phyloP scores from a whole-genome alignment of 352 stramenopile species.

The Pythium apleroticum region DNA sequence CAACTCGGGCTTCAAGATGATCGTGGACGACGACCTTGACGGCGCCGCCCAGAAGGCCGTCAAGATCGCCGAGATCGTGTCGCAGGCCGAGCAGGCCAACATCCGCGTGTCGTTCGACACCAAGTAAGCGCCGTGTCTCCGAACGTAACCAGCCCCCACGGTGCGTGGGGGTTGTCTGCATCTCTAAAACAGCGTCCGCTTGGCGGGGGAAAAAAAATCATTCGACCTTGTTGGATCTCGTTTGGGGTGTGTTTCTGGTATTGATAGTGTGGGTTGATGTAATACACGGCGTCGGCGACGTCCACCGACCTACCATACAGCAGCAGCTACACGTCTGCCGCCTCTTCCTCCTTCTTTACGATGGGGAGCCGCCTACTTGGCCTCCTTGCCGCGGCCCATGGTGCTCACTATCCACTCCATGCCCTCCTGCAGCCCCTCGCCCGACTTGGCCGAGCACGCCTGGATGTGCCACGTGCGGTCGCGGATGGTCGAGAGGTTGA shows the following conservation, averaged over 20 bases:
- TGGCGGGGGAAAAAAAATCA: not conserved
- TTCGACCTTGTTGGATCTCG: not conserved
- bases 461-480: constrained; percentile 92
- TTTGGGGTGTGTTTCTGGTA: not conserved
- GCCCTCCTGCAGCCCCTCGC: constrained; percentile 87
- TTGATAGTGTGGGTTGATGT: not conserved
- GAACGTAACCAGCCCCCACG: not conserved
- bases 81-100: constrained; percentile 68
- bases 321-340: not conserved
- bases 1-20: constrained; percentile 93
- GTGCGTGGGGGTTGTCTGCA: not conserved
- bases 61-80: constrained; percentile 84
- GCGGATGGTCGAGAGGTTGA: constrained; percentile 88
- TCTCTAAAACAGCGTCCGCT: constrained; percentile 3
- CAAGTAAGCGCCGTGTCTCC: constrained; percentile 13
- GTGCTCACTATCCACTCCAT: constrained; percentile 89
- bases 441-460: constrained; percentile 88
- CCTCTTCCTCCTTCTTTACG: not conserved
- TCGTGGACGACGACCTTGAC: constrained; percentile 94
- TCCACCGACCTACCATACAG: not conserved
- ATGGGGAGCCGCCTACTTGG: too few species aligned
- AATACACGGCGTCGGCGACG: not conserved
- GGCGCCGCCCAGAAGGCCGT: constrained; percentile 96
- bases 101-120: constrained; percentile 74
- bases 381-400: constrained; percentile 61